Evolutionary conservation across 192 early-diverging fungal genomes (phyloP).

Genomic region (Coemansia sp.): DNA sequence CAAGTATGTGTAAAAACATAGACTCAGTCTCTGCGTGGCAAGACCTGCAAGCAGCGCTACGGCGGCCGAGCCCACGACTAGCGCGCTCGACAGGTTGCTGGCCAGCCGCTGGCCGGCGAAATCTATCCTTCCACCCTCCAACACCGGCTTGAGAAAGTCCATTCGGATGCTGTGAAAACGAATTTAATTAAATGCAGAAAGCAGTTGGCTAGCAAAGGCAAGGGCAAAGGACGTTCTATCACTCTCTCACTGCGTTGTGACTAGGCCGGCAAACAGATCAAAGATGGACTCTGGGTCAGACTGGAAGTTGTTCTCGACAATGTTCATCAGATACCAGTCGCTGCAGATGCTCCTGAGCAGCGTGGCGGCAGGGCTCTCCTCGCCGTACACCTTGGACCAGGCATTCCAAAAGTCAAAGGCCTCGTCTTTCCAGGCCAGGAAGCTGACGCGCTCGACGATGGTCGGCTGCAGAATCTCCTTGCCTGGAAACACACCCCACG

Average conservation of each 20-base stretch:
- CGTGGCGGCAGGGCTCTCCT: constrained; percentile 53
- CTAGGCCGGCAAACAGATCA: constrained; percentile 40
- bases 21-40: constrained; percentile 18
- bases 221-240: too few relatives aligned
- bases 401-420: constrained; percentile 89
- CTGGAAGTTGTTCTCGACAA: constrained; percentile 90
- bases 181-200: neutral
- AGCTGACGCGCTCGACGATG: constrained; percentile 82
- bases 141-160: constrained; percentile 37
- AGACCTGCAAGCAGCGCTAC: constrained; percentile 24
- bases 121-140: constrained; percentile 50
- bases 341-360: constrained; percentile 65
- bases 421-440: constrained; percentile 98
- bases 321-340: constrained; percentile 86
- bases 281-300: constrained; percentile 42
- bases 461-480: constrained; percentile 96
- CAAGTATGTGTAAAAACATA: constrained; percentile 36
- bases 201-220: neutral
- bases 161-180: constrained; percentile 7
- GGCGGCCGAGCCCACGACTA: constrained; percentile 18
- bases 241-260: too few relatives aligned
- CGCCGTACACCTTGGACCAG: constrained; percentile 74
- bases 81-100: constrained; percentile 21
- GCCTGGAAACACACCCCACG: constrained; percentile 98
- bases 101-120: constrained; percentile 46